phyloP scores from a whole-genome alignment of 495 filamentous ascomycete genomes.

The Mytilinidion resinicola region DNA sequence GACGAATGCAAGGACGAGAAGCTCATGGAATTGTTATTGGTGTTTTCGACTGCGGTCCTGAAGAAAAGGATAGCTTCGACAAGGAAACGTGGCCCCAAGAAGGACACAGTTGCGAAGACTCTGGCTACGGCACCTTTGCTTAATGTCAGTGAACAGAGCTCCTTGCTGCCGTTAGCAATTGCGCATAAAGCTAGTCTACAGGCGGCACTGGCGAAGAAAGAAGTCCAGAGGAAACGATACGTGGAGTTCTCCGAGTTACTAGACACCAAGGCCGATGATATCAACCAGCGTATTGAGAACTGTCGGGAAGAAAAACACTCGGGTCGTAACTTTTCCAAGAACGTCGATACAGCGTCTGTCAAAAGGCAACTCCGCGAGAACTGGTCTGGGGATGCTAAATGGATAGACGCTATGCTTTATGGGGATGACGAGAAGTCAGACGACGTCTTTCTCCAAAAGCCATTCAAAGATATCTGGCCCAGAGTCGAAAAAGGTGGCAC shows the following conservation, averaged over 20 bases:
- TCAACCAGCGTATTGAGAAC: conserved; percentile 34
- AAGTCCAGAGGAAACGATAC: conserved; percentile 47
- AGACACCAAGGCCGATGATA: conserved; percentile 45
- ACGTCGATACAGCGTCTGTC: conserved; percentile 38
- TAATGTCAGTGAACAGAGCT: conserved; percentile 52
- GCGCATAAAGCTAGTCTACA: conserved; percentile 63
- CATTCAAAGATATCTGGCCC: conserved; percentile 63
- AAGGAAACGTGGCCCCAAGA: conserved; percentile 13
- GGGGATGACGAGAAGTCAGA: conserved; percentile 54
- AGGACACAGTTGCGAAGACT: conserved; percentile 45
- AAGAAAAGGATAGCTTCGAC: conserved; percentile 53
- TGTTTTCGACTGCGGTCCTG: conserved; percentile 73
- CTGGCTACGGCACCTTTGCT: conserved; percentile 58
- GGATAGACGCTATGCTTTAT: conserved; percentile 59
- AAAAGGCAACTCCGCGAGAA: conserved; percentile 55
- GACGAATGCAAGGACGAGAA: conserved; percentile 62
- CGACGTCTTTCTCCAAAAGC: conserved; percentile 56
- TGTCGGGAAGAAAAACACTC: neutral
- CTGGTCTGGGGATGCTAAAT: conserved; percentile 67
- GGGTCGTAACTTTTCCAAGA: neutral
- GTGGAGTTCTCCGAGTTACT: conserved; percentile 54
- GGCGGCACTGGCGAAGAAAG: conserved; percentile 48
- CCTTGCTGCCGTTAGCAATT: conserved; percentile 60
- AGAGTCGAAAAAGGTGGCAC: conserved; percentile 48
- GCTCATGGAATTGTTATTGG: conserved; percentile 65